A percentile compares a stretch with the other conserved stretches of the same genome.
These are phyloP conservation scores for Daedaleopsis sinensis DNA, from an alignment of 768 basidiomycete species.

Conservation along the genomic window DNA sequence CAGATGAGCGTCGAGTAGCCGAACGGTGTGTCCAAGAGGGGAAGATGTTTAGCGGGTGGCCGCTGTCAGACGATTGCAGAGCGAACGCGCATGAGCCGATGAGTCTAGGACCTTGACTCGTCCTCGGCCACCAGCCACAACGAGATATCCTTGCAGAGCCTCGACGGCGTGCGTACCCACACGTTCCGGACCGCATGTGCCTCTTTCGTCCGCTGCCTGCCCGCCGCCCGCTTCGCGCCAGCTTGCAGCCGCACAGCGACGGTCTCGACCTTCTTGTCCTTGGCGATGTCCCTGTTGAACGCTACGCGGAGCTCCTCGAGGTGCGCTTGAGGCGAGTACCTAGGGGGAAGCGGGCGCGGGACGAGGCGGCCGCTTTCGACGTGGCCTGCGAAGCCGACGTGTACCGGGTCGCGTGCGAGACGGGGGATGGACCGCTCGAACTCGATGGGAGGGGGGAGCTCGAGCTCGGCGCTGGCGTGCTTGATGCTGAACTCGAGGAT, in stretches of 20 bases:
- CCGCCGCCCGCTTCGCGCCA: not conserved
- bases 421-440: not conserved
- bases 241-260: not conserved
- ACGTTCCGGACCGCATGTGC: not conserved
- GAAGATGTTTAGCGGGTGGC: not conserved
- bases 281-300: not conserved
- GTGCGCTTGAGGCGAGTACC: not conserved
- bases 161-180: not conserved
- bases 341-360: not conserved
- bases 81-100: not conserved
- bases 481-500: not conserved
- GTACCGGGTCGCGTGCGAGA: not conserved
- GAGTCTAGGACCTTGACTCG: not conserved
- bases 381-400: not conserved
- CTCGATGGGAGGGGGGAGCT: not conserved
- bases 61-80: not conserved
- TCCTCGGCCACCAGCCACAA: not conserved
- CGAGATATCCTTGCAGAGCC: not conserved
- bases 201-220: not conserved
- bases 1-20: not conserved
- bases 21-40: not conserved
- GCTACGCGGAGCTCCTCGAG: not conserved
- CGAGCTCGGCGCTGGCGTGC: not conserved
- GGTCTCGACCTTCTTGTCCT: not conserved
- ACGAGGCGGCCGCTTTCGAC: not conserved